Evolutionary conservation across 306 rosid species (phyloP).

Genomic region (Quercus wislizeni): DNA sequence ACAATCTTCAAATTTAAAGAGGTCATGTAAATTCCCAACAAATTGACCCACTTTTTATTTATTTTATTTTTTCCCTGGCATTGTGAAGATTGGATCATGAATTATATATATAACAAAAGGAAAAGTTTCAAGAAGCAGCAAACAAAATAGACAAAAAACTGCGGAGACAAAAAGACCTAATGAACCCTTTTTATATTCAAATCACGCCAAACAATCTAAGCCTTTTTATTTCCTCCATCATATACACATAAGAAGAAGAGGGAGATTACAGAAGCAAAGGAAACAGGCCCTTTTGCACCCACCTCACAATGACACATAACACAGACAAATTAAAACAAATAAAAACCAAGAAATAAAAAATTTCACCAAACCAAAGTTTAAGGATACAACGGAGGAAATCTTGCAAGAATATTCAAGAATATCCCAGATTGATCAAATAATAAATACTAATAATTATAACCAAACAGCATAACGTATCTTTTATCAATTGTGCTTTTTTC

Average conservation of each 20-base stretch:
- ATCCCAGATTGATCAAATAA: not conserved
- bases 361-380: not conserved
- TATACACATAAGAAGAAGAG: not conserved
- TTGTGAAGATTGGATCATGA: not conserved
- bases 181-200: not conserved
- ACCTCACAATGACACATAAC: not conserved
- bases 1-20: no score
- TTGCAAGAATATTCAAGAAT: not conserved
- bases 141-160: no score
- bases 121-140: no score
- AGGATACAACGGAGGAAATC: not conserved
- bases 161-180: not conserved
- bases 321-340: not conserved
- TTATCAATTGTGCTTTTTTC: not conserved
- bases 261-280: not conserved
- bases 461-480: not conserved
- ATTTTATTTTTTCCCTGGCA: not conserved
- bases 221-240: slow-evolving; percentile 8
- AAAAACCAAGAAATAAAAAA: not conserved
- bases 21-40: not conserved
- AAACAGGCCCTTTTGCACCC: not conserved
- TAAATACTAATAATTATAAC: no score
- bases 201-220: slow-evolving; percentile 1
- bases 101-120: not conserved
- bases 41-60: not conserved